Evolutionary conservation across 2,329 filamentous ascomycete species (phyloP).

Genomic region (Coniochaeta sp.): DNA sequence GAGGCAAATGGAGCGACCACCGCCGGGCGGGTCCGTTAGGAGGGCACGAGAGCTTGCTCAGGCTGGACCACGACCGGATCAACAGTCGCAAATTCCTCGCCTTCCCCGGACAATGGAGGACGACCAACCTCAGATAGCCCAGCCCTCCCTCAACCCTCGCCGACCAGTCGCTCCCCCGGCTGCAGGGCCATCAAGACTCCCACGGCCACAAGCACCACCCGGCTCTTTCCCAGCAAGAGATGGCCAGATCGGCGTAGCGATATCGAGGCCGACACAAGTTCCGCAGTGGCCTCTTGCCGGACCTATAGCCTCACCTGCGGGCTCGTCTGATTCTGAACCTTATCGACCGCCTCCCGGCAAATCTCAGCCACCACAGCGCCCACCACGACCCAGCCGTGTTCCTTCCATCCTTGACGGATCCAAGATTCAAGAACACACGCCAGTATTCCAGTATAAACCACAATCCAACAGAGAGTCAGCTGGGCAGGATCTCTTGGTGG

Average conservation of each 20-base stretch:
- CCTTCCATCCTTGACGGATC: slow-evolving; percentile 53
- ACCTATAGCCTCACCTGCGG: slow-evolving; percentile 26
- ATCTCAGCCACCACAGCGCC: slow-evolving; percentile 48
- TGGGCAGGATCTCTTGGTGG: slow-evolving; percentile 30
- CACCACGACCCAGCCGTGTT: slow-evolving; percentile 52
- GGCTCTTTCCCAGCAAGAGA: slow-evolving; percentile 29
- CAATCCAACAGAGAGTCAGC: slow-evolving; percentile 27
- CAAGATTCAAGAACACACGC: slow-evolving; percentile 47
- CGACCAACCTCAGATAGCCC: slow-evolving; percentile 18
- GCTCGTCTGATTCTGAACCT: slow-evolving; percentile 26
- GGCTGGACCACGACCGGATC: slow-evolving; percentile 28
- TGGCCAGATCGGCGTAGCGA: slow-evolving; percentile 35
- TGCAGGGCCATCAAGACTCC: slow-evolving; percentile 16
- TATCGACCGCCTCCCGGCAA: slow-evolving; percentile 45
- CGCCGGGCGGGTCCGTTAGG: slow-evolving; percentile 40
- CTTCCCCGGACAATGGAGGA: slow-evolving; percentile 10
- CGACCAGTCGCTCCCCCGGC: slow-evolving; percentile 16
- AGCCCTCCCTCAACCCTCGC: slow-evolving; percentile 20
- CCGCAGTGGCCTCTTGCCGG: slow-evolving; percentile 48
- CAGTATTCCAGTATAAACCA: slow-evolving; percentile 41
- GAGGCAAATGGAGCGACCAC: slow-evolving; percentile 41
- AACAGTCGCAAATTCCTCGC: slow-evolving; percentile 9
- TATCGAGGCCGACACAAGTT: slow-evolving; percentile 45
- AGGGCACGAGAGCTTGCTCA: slow-evolving; percentile 47
- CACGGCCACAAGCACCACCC: slow-evolving; percentile 24